Conservation (phyloP, 257 asterid species). For the Nicotiana attenuata region DNA sequence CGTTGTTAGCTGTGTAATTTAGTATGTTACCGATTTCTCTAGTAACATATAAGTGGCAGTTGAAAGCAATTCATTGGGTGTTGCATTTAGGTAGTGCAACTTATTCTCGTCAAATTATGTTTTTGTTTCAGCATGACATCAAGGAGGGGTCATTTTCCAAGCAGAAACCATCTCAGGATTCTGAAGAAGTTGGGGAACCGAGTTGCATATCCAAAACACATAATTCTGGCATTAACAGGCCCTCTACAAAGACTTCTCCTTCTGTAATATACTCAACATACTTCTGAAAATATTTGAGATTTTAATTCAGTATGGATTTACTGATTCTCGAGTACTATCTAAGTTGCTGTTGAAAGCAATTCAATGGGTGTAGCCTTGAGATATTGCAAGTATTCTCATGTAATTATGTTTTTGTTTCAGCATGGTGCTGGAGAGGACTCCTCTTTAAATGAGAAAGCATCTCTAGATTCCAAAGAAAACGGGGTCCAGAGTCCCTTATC, state of each 20-base stretch:
- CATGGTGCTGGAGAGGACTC: constrained; percentile 7
- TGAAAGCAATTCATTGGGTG: not conserved
- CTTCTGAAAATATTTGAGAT: not conserved
- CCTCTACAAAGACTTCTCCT: not conserved
- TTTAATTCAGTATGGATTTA: constrained; percentile 13
- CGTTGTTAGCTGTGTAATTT: constrained; percentile 2
- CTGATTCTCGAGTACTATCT: constrained; percentile 3
- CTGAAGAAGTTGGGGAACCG: constrained; percentile 5
- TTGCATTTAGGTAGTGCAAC: not conserved
- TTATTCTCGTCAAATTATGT: not conserved
- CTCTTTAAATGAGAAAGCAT: constrained; percentile 1
- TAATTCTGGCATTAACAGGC: constrained; percentile 4
- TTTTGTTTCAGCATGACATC: constrained; percentile 7
- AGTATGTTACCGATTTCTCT: not conserved
- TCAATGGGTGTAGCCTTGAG: constrained; percentile 4
- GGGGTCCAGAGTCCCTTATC: constrained; percentile 5
- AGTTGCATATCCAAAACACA: constrained; percentile 1
- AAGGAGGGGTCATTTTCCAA: constrained; percentile 10
- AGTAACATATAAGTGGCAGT: not conserved
- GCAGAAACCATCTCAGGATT: constrained; percentile 5
- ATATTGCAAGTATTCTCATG: constrained; percentile 1
- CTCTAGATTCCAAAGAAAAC: not conserved
- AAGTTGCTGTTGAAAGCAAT: not conserved
- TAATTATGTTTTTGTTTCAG: constrained; percentile 8
- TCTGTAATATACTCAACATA: constrained; percentile 2